Evolutionary conservation across 192 early-diverging fungal species (phyloP), one percentile per base, ranked within the genome.

Genomic region (Endogone sp.): DNA sequence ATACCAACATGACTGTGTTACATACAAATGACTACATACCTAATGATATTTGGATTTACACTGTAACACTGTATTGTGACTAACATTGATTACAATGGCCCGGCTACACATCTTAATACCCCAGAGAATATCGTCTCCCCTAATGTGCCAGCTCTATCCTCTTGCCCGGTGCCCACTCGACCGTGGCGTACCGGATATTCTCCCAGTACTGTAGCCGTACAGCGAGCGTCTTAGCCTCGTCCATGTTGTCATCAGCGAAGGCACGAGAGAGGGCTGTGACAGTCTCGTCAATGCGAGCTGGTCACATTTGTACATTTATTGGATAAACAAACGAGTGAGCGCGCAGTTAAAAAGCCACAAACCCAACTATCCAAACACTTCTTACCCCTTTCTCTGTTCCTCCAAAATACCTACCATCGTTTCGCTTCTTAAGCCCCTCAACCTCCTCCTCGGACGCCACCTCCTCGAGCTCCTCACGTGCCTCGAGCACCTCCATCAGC

Each of bases 401-500:
- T 25, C 57, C 25, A 20, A 21, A 23, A 13, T 16, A 72, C 75
- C 75, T 82, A 83, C 82, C 80, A 67, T 92, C 85, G 66, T 91
- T 94, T 70, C 81, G 77, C 61, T 67, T 31, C 62, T 82, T 85
- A 27, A 94, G 71, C 0, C 65, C 72, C 21, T 84, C 84, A 8
- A 92, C 81, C 22, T 93, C 87, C 27, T 76, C 82, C 66, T 94
- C 84, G 2, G 66, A 81, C 54, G 67, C 65, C 8, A 89, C 88
- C 60, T 87, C 88, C 64, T 93, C 93, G 25, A 96, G 77, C 49
- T 81, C 77, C 72, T 95, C 93, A 64, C 91, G 77, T 21, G 83
- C 75, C 44, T 92, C 91, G 89, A 95, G 88, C 23, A 94, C 86
- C 55, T 93, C 88, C 89, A 91, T 91, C 72, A 96, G 72, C n/a